phyloP scores from a whole-genome alignment of 1,284 basidiomycete genomes.

The Microbotryum violaceum region DNA sequence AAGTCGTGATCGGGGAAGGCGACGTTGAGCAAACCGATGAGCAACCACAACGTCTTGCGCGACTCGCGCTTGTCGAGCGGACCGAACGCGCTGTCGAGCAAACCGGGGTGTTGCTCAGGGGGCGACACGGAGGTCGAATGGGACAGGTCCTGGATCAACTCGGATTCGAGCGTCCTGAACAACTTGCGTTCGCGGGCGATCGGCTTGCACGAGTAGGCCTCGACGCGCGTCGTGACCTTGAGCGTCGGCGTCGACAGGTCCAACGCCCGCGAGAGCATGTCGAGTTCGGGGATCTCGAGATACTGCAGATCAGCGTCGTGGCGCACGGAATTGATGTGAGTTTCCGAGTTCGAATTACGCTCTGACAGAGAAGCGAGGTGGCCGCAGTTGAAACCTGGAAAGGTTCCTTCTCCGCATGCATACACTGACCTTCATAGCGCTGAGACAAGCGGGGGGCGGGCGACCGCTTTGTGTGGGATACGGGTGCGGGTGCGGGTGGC shows the following conservation, averaged over 20 bases:
- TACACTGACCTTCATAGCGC: too few species aligned
- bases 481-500: too few species aligned
- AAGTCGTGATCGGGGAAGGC: constrained; percentile 98
- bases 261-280: constrained; percentile 37
- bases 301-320: constrained; percentile 23
- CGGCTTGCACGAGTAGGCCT: constrained; percentile 97
- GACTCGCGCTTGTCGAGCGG: constrained; percentile 48
- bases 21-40: constrained; percentile 93
- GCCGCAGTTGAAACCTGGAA: too few species aligned
- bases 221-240: constrained; percentile 80
- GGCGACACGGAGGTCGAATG: constrained; percentile 59
- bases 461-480: too few species aligned
- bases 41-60: constrained; percentile 81
- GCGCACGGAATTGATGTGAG: too few species aligned
- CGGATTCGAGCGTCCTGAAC: constrained; percentile 81
- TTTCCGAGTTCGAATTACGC: too few species aligned
- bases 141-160: constrained; percentile 63
- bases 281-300: constrained; percentile 39
- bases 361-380: too few species aligned
- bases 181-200: constrained; percentile 94
- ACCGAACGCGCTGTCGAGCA: constrained; percentile 41
- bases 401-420: too few species aligned
- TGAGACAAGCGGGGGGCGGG: too few species aligned
- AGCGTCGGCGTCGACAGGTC: constrained; percentile 33
- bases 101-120: constrained; percentile 45